These are phyloP conservation scores for Tetrapisispora arboricola DNA, from an alignment of 805 yeast species.

Conservation along the genomic window DNA sequence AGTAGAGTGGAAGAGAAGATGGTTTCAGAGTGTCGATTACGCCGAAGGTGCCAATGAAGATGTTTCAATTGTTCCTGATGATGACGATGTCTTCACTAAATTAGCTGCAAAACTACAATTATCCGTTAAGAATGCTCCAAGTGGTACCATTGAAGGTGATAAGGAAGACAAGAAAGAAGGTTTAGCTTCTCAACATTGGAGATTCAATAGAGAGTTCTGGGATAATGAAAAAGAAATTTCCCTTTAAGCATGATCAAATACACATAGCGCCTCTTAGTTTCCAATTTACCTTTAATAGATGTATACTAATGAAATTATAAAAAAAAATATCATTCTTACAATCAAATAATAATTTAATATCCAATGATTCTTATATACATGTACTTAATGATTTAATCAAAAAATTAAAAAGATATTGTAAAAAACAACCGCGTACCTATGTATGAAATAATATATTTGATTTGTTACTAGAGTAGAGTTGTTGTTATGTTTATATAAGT, in stretches of 20 bases:
- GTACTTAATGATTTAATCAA: neutral
- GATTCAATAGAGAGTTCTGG: slow-evolving; percentile 50
- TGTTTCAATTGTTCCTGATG: slow-evolving; percentile 21
- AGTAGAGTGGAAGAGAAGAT: slow-evolving; percentile 65
- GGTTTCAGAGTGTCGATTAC: slow-evolving; percentile 56
- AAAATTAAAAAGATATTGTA: no score
- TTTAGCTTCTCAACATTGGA: slow-evolving; percentile 53
- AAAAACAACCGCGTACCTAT: no score
- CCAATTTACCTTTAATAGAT: neutral
- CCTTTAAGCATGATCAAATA: slow-evolving; percentile 11
- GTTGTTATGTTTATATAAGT: no score
- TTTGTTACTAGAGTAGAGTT: no score
- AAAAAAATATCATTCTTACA: neutral
- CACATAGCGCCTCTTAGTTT: neutral
- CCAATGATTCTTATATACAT: neutral
- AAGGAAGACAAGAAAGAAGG: slow-evolving; percentile 43
- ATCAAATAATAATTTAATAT: neutral
- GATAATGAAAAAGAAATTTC: slow-evolving; percentile 50
- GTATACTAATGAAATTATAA: slow-evolving; percentile 2
- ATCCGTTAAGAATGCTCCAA: slow-evolving; percentile 55
- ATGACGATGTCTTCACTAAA: slow-evolving; percentile 32
- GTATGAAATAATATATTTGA: no score
- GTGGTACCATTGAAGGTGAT: slow-evolving; percentile 50
- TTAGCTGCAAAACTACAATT: slow-evolving; percentile 43
- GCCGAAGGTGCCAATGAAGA: slow-evolving; percentile 16